Percentiles rank a stretch among this genome's conserved stretches.
These are phyloP conservation scores for Alternaria panax DNA, from an alignment of 2,329 filamentous ascomycete species.

Conservation along the genomic window DNA sequence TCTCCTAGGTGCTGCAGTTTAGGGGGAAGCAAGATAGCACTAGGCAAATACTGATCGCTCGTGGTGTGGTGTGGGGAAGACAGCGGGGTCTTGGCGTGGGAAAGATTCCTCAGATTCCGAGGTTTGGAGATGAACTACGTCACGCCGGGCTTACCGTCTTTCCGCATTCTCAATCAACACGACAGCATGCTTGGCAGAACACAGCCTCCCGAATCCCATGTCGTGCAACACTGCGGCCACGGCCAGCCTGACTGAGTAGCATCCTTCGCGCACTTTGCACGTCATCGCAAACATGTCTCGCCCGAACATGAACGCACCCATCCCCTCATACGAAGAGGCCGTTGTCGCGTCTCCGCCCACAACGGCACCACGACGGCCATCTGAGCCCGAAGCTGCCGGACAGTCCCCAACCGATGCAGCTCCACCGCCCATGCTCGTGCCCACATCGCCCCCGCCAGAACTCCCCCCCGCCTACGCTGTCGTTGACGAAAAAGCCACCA, in stretches of 20 bases:
- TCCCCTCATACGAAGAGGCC: conserved; percentile 31
- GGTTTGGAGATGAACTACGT: conserved; percentile 4
- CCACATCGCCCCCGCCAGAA: conserved; percentile 6
- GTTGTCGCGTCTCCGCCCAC: conserved; percentile 7
- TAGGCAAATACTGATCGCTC: background rate
- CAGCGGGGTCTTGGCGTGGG: background rate
- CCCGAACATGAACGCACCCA: conserved; percentile 9
- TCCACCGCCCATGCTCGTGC: background rate
- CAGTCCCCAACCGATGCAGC: background rate
- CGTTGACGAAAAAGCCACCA: conserved; percentile 31
- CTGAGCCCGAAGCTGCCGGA: conserved; percentile 2
- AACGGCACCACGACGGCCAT: background rate
- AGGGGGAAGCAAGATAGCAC: no score
- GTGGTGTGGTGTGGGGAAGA: background rate
- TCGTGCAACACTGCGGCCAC: background rate
- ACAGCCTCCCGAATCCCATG: background rate
- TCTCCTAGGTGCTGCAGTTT: no score
- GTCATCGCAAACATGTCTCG: conserved; percentile 8
- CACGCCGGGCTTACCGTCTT: conserved; percentile 7
- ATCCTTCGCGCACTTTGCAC: background rate
- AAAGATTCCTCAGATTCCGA: background rate
- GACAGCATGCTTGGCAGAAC: conserved; percentile 10
- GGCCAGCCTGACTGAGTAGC: background rate
- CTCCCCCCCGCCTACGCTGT: conserved; percentile 33
- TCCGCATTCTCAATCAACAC: conserved; percentile 3